phyloP scores from a whole-genome alignment of 1,284 basidiomycete genomes.

The Marasmius oreades region DNA sequence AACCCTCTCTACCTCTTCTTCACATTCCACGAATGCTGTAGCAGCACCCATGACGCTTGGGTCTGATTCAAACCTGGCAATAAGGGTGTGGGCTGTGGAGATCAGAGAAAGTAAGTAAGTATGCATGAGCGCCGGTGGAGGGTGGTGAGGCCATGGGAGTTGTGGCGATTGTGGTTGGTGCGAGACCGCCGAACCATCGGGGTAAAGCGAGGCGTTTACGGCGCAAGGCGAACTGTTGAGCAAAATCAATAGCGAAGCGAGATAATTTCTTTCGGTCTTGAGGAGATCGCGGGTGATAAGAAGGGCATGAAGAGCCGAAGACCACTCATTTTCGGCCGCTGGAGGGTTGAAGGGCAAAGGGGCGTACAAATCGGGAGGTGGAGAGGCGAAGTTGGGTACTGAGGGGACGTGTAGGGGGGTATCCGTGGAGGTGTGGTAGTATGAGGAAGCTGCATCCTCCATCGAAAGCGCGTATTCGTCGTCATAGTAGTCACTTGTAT shows the following conservation, averaged over 20 bases:
- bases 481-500: neutral
- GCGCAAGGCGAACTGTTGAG: constrained; percentile 20
- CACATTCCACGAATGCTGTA: constrained; percentile 39
- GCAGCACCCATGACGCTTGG: constrained; percentile 62
- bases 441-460: neutral
- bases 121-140: constrained; percentile 52
- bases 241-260: constrained; percentile 44
- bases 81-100: constrained; percentile 42
- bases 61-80: constrained; percentile 49
- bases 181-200: neutral
- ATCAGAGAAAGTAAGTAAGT: constrained; percentile 49
- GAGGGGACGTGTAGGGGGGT: neutral
- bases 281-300: constrained; percentile 60
- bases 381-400: neutral
- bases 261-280: constrained; percentile 63
- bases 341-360: constrained; percentile 2
- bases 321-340: constrained; percentile 39
- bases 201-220: constrained; percentile 4
- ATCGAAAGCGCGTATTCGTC: neutral
- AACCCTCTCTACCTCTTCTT: constrained; percentile 21
- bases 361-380: constrained; percentile 8
- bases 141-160: constrained; percentile 30
- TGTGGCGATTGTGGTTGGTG: neutral
- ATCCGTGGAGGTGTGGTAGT: neutral
- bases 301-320: constrained; percentile 50